Conservation (phyloP, 176 grass and related monocot species). For the Panicum miliaceum region DNA sequence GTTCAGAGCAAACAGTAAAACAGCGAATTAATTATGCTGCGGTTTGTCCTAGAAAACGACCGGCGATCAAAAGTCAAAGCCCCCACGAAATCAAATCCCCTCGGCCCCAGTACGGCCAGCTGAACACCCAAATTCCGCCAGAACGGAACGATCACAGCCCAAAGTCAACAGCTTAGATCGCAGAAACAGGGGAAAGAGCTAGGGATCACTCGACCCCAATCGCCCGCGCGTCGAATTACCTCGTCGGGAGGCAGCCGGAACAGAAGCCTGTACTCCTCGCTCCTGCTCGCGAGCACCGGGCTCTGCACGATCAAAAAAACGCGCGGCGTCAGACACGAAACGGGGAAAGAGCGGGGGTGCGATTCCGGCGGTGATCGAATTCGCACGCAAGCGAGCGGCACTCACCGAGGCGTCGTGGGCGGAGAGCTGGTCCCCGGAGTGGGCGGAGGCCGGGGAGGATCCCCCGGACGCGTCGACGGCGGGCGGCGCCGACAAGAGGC, state of each 20-base stretch:
- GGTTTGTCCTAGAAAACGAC: slow-evolving; percentile 38
- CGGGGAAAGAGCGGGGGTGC: background rate
- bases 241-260: slow-evolving; percentile 82
- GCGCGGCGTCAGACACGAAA: slow-evolving; percentile 13
- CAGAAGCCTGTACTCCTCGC: slow-evolving; percentile 94
- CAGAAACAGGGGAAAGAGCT: background rate
- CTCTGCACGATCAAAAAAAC: slow-evolving; percentile 48
- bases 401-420: slow-evolving; percentile 42
- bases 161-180: slow-evolving; percentile 33
- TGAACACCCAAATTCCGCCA: background rate
- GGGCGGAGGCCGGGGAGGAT: slow-evolving; percentile 41
- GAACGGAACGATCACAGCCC: background rate
- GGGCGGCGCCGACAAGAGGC: slow-evolving; percentile 41
- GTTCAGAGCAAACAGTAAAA: background rate
- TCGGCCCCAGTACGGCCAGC: background rate
- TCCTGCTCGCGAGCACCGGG: slow-evolving; percentile 60
- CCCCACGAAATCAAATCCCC: slow-evolving; percentile 28
- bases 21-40: background rate
- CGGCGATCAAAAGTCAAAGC: slow-evolving; percentile 15
- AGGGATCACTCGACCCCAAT: slow-evolving; percentile 6
- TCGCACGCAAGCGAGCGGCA: slow-evolving; percentile 37
- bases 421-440: slow-evolving; percentile 50
- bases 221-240: slow-evolving; percentile 50
- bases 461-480: slow-evolving; percentile 30
- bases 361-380: slow-evolving; percentile 34